Conservation (phyloP, 495 filamentous ascomycete species). For the Penicillium coprophilum region DNA sequence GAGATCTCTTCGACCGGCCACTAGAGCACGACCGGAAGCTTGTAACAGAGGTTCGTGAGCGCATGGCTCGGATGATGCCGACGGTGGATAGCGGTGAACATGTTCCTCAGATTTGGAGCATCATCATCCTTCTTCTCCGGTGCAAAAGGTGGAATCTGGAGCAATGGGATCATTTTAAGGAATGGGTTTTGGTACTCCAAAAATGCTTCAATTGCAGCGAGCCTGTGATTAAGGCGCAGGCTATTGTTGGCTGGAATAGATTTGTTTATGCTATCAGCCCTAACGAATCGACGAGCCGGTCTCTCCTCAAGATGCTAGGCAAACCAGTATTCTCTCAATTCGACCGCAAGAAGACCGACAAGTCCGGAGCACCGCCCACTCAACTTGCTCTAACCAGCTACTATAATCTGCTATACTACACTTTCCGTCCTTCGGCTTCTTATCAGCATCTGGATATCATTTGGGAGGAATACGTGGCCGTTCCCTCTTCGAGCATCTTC, state of each 20-base stretch:
- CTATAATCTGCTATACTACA: conserved; percentile 81
- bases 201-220: conserved; percentile 82
- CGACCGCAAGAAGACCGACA: conserved; percentile 58
- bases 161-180: conserved; percentile 68
- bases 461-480: conserved; percentile 74
- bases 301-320: conserved; percentile 63
- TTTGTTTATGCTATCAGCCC: conserved; percentile 69
- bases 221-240: conserved; percentile 65
- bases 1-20: conserved; percentile 61
- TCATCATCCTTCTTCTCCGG: conserved; percentile 73
- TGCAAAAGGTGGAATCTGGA: conserved; percentile 59
- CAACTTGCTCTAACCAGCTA: conserved; percentile 66
- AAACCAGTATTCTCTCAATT: conserved; percentile 70
- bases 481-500: conserved; percentile 41
- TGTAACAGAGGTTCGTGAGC: conserved; percentile 60
- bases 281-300: conserved; percentile 57
- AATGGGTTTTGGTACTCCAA: conserved; percentile 76
- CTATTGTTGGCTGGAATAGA: conserved; percentile 80
- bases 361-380: conserved; percentile 54
- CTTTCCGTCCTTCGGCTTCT: conserved; percentile 67
- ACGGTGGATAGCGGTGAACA: conserved; percentile 59
- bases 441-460: conserved; percentile 64
- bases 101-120: conserved; percentile 89
- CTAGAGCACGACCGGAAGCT: conserved; percentile 59
- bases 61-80: conserved; percentile 68